Evolutionary conservation across 2,329 filamentous ascomycete species (phyloP), one percentile per base, ranked within the genome.

Genomic region (Clathrospora elynae): DNA sequence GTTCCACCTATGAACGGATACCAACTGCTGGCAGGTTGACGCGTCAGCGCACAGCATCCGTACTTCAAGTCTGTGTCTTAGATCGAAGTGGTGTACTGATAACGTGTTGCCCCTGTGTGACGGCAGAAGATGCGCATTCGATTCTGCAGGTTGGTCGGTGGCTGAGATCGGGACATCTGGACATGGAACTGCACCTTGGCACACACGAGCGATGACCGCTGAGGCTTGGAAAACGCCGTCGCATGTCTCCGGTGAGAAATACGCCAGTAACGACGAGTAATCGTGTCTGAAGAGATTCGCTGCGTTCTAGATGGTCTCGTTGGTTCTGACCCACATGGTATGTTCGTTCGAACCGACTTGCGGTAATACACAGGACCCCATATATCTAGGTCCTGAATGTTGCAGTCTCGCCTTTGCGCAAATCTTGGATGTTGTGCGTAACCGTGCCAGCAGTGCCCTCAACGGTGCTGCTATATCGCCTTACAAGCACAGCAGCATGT

Each of bases 61-160:
- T 38, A 30, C 22, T 47, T 41, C 19, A 42, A 35, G 45, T 32
- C 33, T 53, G 42, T 51, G 41, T 54, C 42, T 38, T 42, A 47
- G 35, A 42, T 16, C 32, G 30, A 45, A 29, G 38, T 35, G 46
- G 42, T 57, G 46, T 49, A 39, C 49, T 44, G 42, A 56, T 49
- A 61, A 61, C 56, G 60, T 65, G 59, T 51, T 30, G 44, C 46
- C 32, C 44, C 42, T 31, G 37, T 49, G 57, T 49, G 30, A 42
- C 45, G n/a, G 47, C 50, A 30, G 42, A 39, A 18, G 35, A 31
- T 36, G 29, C 23, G 18, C 42, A 22, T 37, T 20, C 44, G 52
- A 64, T 62, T 45, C 55, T 62, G 60, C 55, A 61, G 17, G 51
- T 42, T 34, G 13, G 41, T 49, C 43, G 43, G 50, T 66, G 59